Evolutionary conservation across 345 rosid species (phyloP), one percentile per base, ranked within the genome.

Genomic region (Diplotaxis tenuifolia): DNA sequence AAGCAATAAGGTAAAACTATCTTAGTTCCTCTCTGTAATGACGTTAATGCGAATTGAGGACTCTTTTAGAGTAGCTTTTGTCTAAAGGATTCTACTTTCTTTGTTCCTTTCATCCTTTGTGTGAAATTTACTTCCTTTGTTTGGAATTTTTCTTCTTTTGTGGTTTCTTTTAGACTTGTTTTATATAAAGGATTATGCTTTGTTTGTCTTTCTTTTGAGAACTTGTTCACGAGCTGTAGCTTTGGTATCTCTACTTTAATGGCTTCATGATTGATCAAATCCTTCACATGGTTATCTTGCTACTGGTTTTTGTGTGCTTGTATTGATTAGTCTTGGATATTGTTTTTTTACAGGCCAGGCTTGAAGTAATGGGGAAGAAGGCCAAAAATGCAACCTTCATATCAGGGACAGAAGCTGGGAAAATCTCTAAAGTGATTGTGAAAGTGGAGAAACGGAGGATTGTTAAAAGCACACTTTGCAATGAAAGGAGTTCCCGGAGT

Each of bases 311-410:
- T 16, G 9, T 45, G 52, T 38, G n/a, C n/a, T n/a, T n/a, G n/a
- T n/a, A n/a, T n/a, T n/a, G n/a, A n/a, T n/a, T n/a, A n/a, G n/a
- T n/a, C n/a, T n/a, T 47, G 45, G 38, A 5, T 5, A 6, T 65
- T 47, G 55, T 74, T 49, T 32, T 55, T 5, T 75, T 81, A 74
- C 69, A 91, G 99, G 96, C 76, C 10, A 89, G 87, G 79, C 96
- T 95, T 25, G 99, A 95, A 84, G 96, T 95, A 38, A 95, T 95
- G 92, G 97, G 97, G 2, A 95, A 92, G 79, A 95, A 88, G 83
- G 97, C 96, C 0, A 95, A 95, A 76, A 92, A 95, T 23, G 99
- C 99, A 0, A 81, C 92, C 49, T 95, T 75, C 38, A 84, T 95
- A 59, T 92, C 89, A 45, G 99, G 99, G 65, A 89, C 82, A 58